These are phyloP conservation scores for Withania somnifera DNA, from an alignment of 305 asterid species.

Conservation along the genomic window DNA sequence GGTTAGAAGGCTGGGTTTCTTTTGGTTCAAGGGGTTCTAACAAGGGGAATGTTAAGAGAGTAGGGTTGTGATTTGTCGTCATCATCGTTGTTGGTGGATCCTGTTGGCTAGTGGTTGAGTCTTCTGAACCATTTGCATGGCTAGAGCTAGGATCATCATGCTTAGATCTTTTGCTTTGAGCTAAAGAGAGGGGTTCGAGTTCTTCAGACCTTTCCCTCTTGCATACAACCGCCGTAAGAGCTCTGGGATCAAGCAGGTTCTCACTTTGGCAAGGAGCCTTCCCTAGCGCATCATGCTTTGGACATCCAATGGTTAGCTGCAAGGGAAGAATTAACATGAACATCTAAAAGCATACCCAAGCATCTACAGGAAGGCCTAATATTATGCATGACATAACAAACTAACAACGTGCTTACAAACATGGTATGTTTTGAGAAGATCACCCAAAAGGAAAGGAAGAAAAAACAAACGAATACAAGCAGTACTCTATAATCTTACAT, in stretches of 20 bases:
- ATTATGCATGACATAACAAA: not conserved
- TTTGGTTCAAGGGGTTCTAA: conserved; percentile 43
- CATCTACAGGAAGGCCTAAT: not conserved
- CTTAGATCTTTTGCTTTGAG: conserved; percentile 39
- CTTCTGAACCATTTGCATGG: conserved; percentile 67
- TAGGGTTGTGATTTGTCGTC: conserved; percentile 43
- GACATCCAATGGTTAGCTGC: not conserved
- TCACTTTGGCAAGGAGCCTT: conserved; percentile 26
- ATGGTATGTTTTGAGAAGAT: not conserved
- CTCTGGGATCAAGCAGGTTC: conserved; percentile 10
- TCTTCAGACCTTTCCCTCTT: conserved; percentile 48
- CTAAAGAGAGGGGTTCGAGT: conserved; percentile 29
- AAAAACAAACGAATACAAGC: not conserved
- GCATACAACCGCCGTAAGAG: conserved; percentile 29
- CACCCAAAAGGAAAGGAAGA: not conserved
- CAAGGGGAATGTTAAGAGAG: conserved; percentile 51
- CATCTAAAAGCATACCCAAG: not conserved
- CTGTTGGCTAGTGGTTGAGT: conserved; percentile 60
- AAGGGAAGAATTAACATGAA: not conserved
- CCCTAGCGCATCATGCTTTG: conserved; percentile 18
- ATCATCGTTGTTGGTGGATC: conserved; percentile 39
- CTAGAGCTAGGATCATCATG: conserved; percentile 44
- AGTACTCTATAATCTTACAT: not conserved
- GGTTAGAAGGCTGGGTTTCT: conserved; percentile 29
- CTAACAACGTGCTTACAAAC: not conserved